Conservation (phyloP, 2,329 filamentous ascomycete species). For the Chaetomium globosum region DNA sequence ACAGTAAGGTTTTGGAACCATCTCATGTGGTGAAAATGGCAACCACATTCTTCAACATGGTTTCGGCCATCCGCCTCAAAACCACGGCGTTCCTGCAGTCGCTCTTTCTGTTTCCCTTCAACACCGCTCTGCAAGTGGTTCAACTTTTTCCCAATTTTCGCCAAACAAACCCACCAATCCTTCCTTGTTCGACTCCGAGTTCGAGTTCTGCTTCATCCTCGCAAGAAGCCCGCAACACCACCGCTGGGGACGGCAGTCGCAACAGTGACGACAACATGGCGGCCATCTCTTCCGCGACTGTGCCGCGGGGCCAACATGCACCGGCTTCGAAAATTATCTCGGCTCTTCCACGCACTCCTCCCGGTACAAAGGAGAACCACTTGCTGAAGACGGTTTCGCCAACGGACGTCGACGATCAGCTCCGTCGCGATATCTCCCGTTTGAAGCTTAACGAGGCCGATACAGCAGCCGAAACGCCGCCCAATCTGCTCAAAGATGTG, state of each 20-base stretch:
- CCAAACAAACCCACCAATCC: constrained; percentile 22
- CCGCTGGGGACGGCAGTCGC: constrained; percentile 13
- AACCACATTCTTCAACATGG: constrained; percentile 30
- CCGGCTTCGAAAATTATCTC: constrained; percentile 28
- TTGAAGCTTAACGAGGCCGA: constrained; percentile 17
- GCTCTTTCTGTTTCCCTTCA: constrained; percentile 33
- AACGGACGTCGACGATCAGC: constrained; percentile 6
- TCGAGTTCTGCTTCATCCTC: constrained; percentile 16
- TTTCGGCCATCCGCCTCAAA: constrained; percentile 33
- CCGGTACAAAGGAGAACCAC: constrained; percentile 27
- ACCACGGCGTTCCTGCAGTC: constrained; percentile 34
- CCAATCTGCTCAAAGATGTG: neutral
- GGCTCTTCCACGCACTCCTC: constrained; percentile 27
- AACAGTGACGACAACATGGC: constrained; percentile 23
- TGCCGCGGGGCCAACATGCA: constrained; percentile 10
- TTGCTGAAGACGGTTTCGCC: neutral
- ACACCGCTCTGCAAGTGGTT: constrained; percentile 29
- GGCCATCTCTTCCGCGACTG: constrained; percentile 20
- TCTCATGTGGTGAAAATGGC: constrained; percentile 33
- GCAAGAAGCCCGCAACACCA: constrained; percentile 10
- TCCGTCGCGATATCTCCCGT: constrained; percentile 19
- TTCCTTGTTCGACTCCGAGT: constrained; percentile 24
- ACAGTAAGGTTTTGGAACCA: neutral
- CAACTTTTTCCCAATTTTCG: constrained; percentile 25
- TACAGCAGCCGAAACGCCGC: neutral